Percentiles rank a stretch among this genome's conserved stretches.
These are phyloP conservation scores for Hericium alpestre DNA, from an alignment of 768 basidiomycete species.

Conservation along the genomic window DNA sequence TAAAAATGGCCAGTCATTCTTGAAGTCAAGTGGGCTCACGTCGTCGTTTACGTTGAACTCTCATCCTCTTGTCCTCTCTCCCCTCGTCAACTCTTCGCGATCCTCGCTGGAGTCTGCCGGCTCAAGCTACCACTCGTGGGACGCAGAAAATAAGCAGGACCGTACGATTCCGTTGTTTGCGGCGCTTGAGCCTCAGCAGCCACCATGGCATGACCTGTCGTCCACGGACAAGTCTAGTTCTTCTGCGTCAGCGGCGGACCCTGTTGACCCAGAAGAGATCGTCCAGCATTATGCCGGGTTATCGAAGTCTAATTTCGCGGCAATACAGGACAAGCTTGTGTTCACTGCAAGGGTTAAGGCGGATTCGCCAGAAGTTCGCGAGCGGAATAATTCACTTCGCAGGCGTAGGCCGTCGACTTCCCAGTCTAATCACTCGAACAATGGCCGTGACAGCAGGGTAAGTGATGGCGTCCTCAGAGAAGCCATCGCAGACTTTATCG, in stretches of 20 bases:
- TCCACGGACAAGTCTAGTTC: conserved; percentile 35
- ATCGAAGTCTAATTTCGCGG: conserved; percentile 55
- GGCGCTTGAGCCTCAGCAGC: conserved; percentile 36
- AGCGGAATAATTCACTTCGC: conserved; percentile 60
- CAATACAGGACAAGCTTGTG: conserved; percentile 72
- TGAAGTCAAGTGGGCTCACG: conserved; percentile 18
- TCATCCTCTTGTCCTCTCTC: conserved; percentile 56
- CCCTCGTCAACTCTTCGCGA: conserved; percentile 62
- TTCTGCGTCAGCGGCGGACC: conserved; percentile 31
- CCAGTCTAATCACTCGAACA: conserved; percentile 73
- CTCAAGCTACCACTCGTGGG: conserved; percentile 81
- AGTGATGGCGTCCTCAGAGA: conserved; percentile 7
- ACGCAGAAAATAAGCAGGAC: conserved; percentile 47
- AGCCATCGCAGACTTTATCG: neutral
- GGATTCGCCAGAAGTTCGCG: conserved; percentile 43
- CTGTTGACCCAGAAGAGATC: conserved; percentile 52
- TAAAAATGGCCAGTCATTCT: neutral
- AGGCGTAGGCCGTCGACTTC: conserved; percentile 72
- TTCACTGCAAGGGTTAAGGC: conserved; percentile 48
- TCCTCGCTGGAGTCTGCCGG: conserved; percentile 73
- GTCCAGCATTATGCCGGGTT: conserved; percentile 58
- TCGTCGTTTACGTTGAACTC: conserved; percentile 44
- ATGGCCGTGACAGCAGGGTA: conserved; percentile 36
- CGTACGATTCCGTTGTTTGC: conserved; percentile 43
- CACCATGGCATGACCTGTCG: conserved; percentile 57